phyloP scores from a whole-genome alignment of 306 rosid species.

The Senna tora region DNA sequence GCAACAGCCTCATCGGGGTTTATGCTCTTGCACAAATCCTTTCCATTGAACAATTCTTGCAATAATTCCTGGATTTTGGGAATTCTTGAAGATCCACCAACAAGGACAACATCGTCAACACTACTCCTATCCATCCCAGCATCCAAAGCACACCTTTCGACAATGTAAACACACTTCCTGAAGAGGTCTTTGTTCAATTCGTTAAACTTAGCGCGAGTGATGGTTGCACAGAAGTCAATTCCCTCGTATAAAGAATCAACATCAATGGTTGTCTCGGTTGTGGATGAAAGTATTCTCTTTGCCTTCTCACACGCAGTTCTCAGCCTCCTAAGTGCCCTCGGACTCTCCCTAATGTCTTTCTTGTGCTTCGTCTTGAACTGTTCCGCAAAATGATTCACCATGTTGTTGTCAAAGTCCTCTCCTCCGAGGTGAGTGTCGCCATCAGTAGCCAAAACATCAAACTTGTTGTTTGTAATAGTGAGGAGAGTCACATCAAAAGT shows the following conservation, averaged over 20 bases:
- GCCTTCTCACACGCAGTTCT: constrained; percentile 33
- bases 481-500: constrained; percentile 66
- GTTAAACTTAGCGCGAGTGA: constrained; percentile 28
- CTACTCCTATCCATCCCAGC: constrained; percentile 50
- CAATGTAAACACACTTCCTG: constrained; percentile 46
- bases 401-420: constrained; percentile 40
- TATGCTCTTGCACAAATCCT: constrained; percentile 55
- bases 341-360: constrained; percentile 21
- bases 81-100: constrained; percentile 67
- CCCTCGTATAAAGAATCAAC: constrained; percentile 17
- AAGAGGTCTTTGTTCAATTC: constrained; percentile 40
- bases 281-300: neutral
- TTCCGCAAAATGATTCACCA: constrained; percentile 31
- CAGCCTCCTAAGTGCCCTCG: constrained; percentile 30
- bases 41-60: constrained; percentile 53
- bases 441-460: constrained; percentile 28
- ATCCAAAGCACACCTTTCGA: constrained; percentile 52
- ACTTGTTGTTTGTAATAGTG: constrained; percentile 32
- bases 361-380: constrained; percentile 32
- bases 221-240: neutral
- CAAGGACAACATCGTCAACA: constrained; percentile 56
- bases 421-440: constrained; percentile 45
- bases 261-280: neutral
- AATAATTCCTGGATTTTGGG: constrained; percentile 58
- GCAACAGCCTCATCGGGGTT: constrained; percentile 73